These are phyloP conservation scores for Penicillium glabrum DNA, from an alignment of 2,329 filamentous ascomycete species.

Conservation along the genomic window DNA sequence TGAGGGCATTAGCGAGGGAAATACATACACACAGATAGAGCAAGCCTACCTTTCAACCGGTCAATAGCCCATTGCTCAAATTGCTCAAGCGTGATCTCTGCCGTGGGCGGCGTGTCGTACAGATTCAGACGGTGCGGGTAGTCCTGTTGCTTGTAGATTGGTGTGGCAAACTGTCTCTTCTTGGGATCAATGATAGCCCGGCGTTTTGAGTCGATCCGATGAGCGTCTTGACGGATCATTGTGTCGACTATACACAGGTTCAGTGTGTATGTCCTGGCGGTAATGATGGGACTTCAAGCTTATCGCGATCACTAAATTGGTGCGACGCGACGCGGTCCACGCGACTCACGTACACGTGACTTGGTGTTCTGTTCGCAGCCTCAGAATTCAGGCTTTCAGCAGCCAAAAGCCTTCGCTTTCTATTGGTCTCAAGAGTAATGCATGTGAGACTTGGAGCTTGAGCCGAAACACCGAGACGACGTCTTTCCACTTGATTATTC, in stretches of 20 bases:
- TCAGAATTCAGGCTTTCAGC: background rate
- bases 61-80: constrained; percentile 99
- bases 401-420: background rate
- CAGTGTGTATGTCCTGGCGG: background rate
- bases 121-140: constrained; percentile 91
- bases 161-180: constrained; percentile 81
- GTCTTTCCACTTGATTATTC: background rate
- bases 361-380: background rate
- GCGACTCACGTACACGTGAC: constrained; percentile 10
- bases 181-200: constrained; percentile 75
- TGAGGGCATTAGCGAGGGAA: background rate
- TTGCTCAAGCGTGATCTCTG: constrained; percentile 92
- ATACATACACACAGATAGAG: background rate
- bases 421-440: background rate
- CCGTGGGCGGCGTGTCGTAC: constrained; percentile 82
- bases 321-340: constrained; percentile 10
- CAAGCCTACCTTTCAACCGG: constrained; percentile 68
- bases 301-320: constrained; percentile 1
- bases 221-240: constrained; percentile 47
- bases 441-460: background rate
- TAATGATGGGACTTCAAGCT: background rate
- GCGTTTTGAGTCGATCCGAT: constrained; percentile 63
- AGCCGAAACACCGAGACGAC: background rate
- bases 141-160: constrained; percentile 71
- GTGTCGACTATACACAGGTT: background rate